These are phyloP conservation scores for Termitomyces sp. DNA, from an alignment of 768 basidiomycete genomes.

Conservation along the genomic window DNA sequence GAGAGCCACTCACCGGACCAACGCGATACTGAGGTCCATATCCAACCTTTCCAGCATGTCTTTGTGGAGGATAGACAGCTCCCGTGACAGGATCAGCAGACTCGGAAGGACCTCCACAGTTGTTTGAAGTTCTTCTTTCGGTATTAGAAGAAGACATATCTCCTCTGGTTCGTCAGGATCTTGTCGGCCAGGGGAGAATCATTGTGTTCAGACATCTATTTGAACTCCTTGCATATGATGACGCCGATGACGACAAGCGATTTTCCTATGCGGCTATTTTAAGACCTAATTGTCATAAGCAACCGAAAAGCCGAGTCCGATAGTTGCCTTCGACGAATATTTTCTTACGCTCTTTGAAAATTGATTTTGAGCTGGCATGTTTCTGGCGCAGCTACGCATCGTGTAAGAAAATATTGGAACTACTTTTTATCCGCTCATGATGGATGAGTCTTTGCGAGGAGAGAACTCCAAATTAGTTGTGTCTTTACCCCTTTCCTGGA, in stretches of 20 bases:
- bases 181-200: too few species aligned
- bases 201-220: not conserved
- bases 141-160: slow-evolving; percentile 8
- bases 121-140: not conserved
- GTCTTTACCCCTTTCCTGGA: not conserved
- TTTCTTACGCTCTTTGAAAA: not conserved
- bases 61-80: slow-evolving; percentile 31
- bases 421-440: not conserved
- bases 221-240: not conserved
- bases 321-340: too few species aligned
- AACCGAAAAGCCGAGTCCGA: not conserved
- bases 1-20: slow-evolving; percentile 22
- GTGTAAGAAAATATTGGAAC: not conserved
- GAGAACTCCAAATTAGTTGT: not conserved
- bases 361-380: not conserved
- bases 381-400: not conserved
- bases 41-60: slow-evolving; percentile 38
- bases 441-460: not conserved
- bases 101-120: not conserved
- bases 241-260: slow-evolving; percentile 2
- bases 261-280: not conserved
- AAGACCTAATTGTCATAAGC: not conserved
- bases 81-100: not conserved
- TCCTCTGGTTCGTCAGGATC: not conserved
- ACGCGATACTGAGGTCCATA: slow-evolving; percentile 34